A percentile compares a stretch with the other conserved stretches of the same genome.
Conservation (phyloP, 108 stramenopile genomes). For the Mediolabrus comicus region DNA sequence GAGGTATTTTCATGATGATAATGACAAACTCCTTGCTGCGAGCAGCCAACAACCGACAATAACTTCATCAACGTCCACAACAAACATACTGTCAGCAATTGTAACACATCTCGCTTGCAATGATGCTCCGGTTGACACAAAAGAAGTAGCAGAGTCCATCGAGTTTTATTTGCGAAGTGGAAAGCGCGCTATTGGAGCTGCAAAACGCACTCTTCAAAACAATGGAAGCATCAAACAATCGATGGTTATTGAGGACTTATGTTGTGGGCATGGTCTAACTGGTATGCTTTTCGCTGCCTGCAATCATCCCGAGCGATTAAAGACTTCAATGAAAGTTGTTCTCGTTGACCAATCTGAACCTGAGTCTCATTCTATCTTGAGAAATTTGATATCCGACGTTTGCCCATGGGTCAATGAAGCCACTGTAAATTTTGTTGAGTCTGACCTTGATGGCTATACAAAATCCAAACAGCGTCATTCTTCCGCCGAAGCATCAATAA, state of each 20-base stretch:
- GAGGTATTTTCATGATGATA: slow-evolving; percentile 16
- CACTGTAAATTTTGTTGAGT: slow-evolving; percentile 11
- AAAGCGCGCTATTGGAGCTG: slow-evolving; percentile 48
- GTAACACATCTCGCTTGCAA: slow-evolving; percentile 49
- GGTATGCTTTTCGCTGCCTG: slow-evolving; percentile 60
- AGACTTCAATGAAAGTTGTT: neutral
- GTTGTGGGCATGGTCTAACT: slow-evolving; percentile 56
- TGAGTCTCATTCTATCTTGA: slow-evolving; percentile 43
- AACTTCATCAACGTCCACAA: slow-evolving; percentile 28
- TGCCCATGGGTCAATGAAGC: slow-evolving; percentile 49
- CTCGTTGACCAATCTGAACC: slow-evolving; percentile 49
- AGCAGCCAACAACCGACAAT: neutral
- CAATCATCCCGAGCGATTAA: slow-evolving; percentile 43
- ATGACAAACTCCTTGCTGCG: neutral
- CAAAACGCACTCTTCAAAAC: slow-evolving; percentile 21
- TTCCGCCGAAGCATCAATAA: slow-evolving; percentile 17
- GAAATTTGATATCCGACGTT: slow-evolving; percentile 42
- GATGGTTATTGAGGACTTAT: slow-evolving; percentile 45
- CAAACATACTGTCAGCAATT: slow-evolving; percentile 40
- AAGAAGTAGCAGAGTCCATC: slow-evolving; percentile 53
- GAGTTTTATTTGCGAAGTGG: slow-evolving; percentile 54
- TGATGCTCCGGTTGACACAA: slow-evolving; percentile 59
- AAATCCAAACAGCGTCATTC: neutral
- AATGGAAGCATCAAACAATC: neutral
- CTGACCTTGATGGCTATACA: slow-evolving; percentile 31